phyloP scores from a whole-genome alignment of 768 basidiomycete species.

The Tylopilus intermedius region DNA sequence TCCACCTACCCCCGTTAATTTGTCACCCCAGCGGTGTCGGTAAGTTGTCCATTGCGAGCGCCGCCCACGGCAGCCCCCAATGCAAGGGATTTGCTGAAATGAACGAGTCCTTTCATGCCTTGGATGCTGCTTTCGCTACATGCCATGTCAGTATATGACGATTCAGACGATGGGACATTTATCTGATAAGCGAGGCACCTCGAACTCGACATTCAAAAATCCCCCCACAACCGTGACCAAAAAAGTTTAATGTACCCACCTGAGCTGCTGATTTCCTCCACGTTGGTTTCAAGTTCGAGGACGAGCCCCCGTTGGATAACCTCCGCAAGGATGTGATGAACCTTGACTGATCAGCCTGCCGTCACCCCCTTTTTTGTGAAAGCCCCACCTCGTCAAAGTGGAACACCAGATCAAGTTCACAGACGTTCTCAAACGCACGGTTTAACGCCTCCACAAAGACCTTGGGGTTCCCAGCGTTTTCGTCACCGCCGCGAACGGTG shows the following conservation, averaged over 20 bases:
- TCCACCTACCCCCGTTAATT: conserved; percentile 61
- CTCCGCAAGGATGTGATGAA: conserved; percentile 92
- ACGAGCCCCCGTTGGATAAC: conserved; percentile 96
- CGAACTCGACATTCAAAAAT: neutral
- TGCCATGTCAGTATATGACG: conserved; percentile 12
- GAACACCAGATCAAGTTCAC: conserved; percentile 96
- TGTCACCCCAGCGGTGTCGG: conserved; percentile 75
- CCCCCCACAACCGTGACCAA: neutral
- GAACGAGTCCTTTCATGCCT: conserved; percentile 73
- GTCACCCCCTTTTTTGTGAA: neutral
- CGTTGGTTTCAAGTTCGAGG: conserved; percentile 90
- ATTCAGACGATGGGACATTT: neutral
- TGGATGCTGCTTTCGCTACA: conserved; percentile 65
- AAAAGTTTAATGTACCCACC: conserved; percentile 39
- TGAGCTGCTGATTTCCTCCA: conserved; percentile 73
- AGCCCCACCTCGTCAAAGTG: conserved; percentile 89
- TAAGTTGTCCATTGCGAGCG: conserved; percentile 53
- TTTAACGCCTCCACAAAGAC: conserved; percentile 98
- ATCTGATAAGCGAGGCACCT: neutral
- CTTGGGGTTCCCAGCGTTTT: conserved; percentile 26
- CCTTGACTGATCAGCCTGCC: conserved; percentile 34
- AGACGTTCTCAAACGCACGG: conserved; percentile 95
- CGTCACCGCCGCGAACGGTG: neutral
- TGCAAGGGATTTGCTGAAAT: conserved; percentile 77
- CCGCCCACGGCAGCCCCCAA: conserved; percentile 58